These are phyloP conservation scores for Fusarium sp. DNA, from an alignment of 2,329 filamentous ascomycete genomes.

Conservation along the genomic window DNA sequence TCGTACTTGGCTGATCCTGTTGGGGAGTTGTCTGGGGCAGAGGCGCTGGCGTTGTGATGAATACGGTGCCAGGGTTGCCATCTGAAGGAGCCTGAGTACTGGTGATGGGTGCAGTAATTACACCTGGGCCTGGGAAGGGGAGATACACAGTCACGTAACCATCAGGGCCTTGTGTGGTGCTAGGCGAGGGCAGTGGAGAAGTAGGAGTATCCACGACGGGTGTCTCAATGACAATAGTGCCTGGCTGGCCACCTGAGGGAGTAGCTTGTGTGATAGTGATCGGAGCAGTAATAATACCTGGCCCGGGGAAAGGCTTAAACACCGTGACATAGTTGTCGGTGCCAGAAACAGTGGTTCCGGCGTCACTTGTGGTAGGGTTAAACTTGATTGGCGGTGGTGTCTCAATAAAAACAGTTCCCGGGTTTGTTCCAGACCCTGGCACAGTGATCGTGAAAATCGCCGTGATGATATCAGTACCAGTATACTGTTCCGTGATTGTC, in stretches of 20 bases:
- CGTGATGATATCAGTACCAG: conserved; percentile 24
- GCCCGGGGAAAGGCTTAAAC: conserved; percentile 32
- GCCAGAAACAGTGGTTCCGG: conserved; percentile 23
- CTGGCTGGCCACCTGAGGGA: conserved; percentile 26
- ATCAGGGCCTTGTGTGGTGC: conserved; percentile 16
- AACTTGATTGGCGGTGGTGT: conserved; percentile 29
- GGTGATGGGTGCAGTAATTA: conserved; percentile 18
- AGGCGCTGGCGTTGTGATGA: conserved; percentile 23
- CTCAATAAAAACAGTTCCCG: conserved; percentile 37
- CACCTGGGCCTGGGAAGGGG: conserved; percentile 23
- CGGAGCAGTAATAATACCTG: conserved; percentile 34
- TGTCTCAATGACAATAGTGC: conserved; percentile 33
- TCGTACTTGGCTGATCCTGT: conserved; percentile 15
- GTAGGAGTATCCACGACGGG: conserved; percentile 8
- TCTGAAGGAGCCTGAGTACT: conserved; percentile 22
- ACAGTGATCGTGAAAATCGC: conserved; percentile 34
- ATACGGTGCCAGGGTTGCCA: conserved; percentile 26
- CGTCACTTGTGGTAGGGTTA: conserved; percentile 9
- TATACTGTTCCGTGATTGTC: conserved; percentile 17
- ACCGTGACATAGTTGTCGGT: conserved; percentile 33
- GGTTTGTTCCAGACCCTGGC: conserved; percentile 18
- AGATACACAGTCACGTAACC: conserved; percentile 19
- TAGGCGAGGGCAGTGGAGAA: background rate
- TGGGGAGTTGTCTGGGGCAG: conserved; percentile 9
- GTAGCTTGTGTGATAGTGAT: conserved; percentile 26